Evolutionary conservation across 331 rosid species (phyloP).

Genomic region (Malus hybrid): DNA sequence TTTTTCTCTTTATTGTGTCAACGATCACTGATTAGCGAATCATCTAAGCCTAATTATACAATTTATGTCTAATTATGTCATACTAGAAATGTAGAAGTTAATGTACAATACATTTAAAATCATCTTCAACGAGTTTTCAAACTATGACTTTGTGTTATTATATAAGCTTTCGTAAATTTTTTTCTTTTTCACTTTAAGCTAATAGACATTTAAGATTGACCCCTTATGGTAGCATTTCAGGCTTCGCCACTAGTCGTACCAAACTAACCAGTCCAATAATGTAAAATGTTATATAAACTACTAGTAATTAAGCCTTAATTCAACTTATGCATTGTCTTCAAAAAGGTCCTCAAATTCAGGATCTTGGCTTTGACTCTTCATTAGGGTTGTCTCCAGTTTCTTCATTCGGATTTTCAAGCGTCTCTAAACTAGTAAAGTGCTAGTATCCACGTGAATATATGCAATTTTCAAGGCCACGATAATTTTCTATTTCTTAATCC

Average conservation of each 20-base stretch:
- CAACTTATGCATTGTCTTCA: constrained; percentile 12
- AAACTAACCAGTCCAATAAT: constrained; percentile 9
- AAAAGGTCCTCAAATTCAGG: constrained; percentile 43
- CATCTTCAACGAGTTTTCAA: too few species aligned
- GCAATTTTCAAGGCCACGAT: constrained; percentile 24
- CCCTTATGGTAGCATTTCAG: too few species aligned
- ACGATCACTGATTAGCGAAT: too few species aligned
- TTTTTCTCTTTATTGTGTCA: too few species aligned
- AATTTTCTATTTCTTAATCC: constrained; percentile 3
- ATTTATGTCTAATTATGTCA: too few species aligned
- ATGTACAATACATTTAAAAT: too few species aligned
- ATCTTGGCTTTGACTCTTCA: constrained; percentile 34
- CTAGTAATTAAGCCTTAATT: background rate
- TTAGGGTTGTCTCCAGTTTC: constrained; percentile 7
- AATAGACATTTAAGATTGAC: too few species aligned
- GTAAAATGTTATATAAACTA: constrained; percentile 1
- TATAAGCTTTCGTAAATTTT: too few species aligned
- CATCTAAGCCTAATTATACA: too few species aligned
- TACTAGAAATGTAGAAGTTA: too few species aligned
- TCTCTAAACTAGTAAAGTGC: background rate
- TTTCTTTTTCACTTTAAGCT: too few species aligned
- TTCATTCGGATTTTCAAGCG: constrained; percentile 3
- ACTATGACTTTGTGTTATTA: too few species aligned
- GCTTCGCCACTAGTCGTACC: background rate
- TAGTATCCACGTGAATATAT: constrained; percentile 12